phyloP scores from a whole-genome alignment of 1,139 yeast genomes.

The Scheffersomyces lignicola region DNA sequence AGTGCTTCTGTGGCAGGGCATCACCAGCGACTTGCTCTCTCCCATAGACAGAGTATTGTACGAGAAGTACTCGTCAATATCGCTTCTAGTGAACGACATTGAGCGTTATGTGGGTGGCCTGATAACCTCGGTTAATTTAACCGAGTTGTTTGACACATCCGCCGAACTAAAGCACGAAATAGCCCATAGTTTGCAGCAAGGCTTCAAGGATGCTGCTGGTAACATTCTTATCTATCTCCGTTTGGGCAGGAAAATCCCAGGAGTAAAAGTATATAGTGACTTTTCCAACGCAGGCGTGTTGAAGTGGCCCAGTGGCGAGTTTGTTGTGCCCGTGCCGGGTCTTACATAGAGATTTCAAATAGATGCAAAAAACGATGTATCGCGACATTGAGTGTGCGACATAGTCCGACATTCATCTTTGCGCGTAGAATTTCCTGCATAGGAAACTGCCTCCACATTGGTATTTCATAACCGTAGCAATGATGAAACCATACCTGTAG shows the following conservation, averaged over 20 bases:
- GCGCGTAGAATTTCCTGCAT: conserved; percentile 1
- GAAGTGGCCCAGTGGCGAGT: conserved; percentile 57
- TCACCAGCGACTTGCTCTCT: conserved; percentile 9
- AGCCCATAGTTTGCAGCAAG: conserved; percentile 23
- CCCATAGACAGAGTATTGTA: conserved; percentile 13
- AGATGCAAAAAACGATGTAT: background rate
- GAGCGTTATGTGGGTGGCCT: conserved; percentile 64
- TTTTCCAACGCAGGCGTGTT: conserved; percentile 59
- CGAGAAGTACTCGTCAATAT: conserved; percentile 43
- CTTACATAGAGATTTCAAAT: conserved; percentile 25
- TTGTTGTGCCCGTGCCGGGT: conserved; percentile 47
- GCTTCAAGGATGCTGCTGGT: conserved; percentile 22
- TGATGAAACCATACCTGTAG: no score
- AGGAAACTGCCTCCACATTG: background rate
- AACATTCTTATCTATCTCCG: conserved; percentile 51
- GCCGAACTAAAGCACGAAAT: conserved; percentile 35
- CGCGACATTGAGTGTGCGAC: background rate
- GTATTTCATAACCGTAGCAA: background rate
- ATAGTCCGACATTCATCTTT: no score
- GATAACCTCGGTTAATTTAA: conserved; percentile 41
- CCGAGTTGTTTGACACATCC: conserved; percentile 34
- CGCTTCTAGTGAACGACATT: conserved; percentile 75
- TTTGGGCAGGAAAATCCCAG: conserved; percentile 52
- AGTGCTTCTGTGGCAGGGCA: conserved; percentile 31
- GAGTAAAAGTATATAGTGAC: conserved; percentile 43